Percentiles rank a stretch among this genome's conserved stretches.
These are phyloP conservation scores for Aspergillus aculeatinus DNA, from an alignment of 2,329 filamentous ascomycete genomes.

Conservation along the genomic window DNA sequence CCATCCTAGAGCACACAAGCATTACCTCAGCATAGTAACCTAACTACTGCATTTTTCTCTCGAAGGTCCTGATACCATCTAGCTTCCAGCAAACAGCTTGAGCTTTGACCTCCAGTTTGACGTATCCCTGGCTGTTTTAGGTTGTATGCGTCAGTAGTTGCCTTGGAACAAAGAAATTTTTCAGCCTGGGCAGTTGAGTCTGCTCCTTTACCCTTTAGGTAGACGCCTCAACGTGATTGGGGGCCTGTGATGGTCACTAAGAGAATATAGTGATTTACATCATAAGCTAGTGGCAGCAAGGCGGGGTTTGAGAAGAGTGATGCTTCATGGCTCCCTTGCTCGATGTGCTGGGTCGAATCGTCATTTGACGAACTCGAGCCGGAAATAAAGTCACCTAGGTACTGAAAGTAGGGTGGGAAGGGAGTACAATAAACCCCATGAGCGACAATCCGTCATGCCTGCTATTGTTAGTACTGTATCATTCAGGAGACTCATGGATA, in stretches of 20 bases:
- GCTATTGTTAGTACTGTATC: neutral
- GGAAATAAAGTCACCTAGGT: neutral
- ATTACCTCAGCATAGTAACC: neutral
- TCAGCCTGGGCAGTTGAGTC: neutral
- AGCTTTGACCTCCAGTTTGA: slow-evolving; percentile 16
- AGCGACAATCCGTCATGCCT: neutral
- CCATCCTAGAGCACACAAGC: neutral
- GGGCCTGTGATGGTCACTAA: neutral
- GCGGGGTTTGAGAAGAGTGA: neutral
- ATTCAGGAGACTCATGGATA: neutral
- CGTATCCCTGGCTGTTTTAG: slow-evolving; percentile 9
- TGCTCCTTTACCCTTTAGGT: slow-evolving; percentile 1
- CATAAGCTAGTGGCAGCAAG: slow-evolving; percentile 4
- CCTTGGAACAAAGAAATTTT: slow-evolving; percentile 10
- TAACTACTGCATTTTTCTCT: neutral
- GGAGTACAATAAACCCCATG: neutral
- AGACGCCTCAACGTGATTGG: neutral
- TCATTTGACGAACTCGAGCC: slow-evolving; percentile 5
- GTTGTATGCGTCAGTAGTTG: slow-evolving; percentile 11
- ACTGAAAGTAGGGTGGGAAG: neutral
- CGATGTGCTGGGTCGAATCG: slow-evolving; percentile 11
- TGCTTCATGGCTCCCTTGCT: slow-evolving; percentile 8
- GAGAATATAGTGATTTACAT: neutral
- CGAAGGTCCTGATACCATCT: neutral
- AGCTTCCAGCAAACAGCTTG: slow-evolving; percentile 12